Conservation (phyloP, 1,139 yeast genomes). For the Groenewaldozyma auringiensis region DNA sequence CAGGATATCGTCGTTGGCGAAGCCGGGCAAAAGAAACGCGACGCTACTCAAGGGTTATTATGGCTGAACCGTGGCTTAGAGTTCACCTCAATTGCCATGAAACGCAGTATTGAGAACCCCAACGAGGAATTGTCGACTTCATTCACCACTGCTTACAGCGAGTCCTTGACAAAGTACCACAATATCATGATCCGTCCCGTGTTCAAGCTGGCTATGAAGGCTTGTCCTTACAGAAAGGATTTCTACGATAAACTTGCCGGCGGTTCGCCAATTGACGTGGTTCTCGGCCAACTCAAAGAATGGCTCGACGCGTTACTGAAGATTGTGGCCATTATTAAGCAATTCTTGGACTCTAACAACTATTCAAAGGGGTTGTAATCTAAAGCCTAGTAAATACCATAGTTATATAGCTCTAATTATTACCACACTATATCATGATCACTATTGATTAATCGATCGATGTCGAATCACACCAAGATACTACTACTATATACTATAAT, state of each 20-base stretch:
- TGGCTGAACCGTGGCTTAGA: conserved; percentile 80
- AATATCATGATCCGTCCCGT: conserved; percentile 76
- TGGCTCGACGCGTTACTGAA: conserved; percentile 76
- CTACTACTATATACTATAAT: too few species aligned
- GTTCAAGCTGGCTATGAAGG: conserved; percentile 90
- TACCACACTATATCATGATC: too few species aligned
- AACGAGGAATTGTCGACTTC: conserved; percentile 65
- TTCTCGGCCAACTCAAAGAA: conserved; percentile 50
- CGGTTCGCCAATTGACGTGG: conserved; percentile 52
- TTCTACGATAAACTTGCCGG: conserved; percentile 58
- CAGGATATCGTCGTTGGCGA: conserved; percentile 68
- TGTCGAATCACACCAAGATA: too few species aligned
- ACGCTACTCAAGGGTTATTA: conserved; percentile 85
- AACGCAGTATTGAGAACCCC: conserved; percentile 57
- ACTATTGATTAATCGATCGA: too few species aligned
- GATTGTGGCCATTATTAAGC: conserved; percentile 65
- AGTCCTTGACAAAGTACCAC: conserved; percentile 75
- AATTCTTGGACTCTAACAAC: conserved; percentile 70
- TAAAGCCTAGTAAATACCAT: too few species aligned
- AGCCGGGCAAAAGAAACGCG: conserved; percentile 56
- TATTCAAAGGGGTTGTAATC: conserved; percentile 78
- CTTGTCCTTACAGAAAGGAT: conserved; percentile 87
- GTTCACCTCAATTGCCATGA: conserved; percentile 82
- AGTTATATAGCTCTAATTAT: too few species aligned
- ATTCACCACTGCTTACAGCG: conserved; percentile 73